A percentile compares a stretch with the other conserved stretches of the same genome.
phyloP scores from a whole-genome alignment of 805 yeast species.

The Candida hungchunana region DNA sequence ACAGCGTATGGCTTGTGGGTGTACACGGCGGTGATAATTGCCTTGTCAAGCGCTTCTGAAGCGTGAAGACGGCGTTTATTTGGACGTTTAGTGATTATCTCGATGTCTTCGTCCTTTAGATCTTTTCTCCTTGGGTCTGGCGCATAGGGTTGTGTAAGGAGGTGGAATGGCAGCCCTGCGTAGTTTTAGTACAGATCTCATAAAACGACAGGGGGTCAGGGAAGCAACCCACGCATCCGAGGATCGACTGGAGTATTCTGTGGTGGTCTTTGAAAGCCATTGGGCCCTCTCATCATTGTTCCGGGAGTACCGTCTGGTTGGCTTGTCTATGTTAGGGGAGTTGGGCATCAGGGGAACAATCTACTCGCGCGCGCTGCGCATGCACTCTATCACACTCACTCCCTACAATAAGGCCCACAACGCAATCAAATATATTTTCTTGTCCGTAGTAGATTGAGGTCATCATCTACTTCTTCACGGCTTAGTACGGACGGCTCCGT shows the following conservation, averaged over 20 bases:
- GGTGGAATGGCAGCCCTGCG: too few relatives aligned
- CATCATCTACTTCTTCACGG: constrained; percentile 27
- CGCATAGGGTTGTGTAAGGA: neutral
- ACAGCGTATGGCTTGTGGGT: constrained; percentile 3
- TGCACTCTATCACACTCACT: too few relatives aligned
- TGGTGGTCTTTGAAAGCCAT: constrained; percentile 4
- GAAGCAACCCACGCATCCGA: constrained; percentile 2
- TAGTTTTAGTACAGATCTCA: too few relatives aligned
- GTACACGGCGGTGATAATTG: neutral
- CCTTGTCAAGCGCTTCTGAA: neutral
- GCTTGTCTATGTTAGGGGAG: too few relatives aligned
- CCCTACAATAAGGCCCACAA: too few relatives aligned
- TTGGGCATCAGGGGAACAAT: too few relatives aligned
- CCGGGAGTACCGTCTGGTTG: too few relatives aligned
- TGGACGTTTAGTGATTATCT: neutral
- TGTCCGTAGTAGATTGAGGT: too few relatives aligned
- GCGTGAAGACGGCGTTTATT: neutral
- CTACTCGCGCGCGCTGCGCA: too few relatives aligned
- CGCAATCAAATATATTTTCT: too few relatives aligned
- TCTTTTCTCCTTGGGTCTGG: neutral
- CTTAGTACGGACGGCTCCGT: constrained; percentile 27
- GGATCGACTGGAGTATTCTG: constrained; percentile 11
- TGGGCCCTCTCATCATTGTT: too few relatives aligned
- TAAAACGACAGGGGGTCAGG: too few relatives aligned
- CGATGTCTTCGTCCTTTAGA: neutral